These are phyloP conservation scores for Eimeria falciformis DNA, from an alignment of 169 alveolate genomes.

Conservation along the genomic window DNA sequence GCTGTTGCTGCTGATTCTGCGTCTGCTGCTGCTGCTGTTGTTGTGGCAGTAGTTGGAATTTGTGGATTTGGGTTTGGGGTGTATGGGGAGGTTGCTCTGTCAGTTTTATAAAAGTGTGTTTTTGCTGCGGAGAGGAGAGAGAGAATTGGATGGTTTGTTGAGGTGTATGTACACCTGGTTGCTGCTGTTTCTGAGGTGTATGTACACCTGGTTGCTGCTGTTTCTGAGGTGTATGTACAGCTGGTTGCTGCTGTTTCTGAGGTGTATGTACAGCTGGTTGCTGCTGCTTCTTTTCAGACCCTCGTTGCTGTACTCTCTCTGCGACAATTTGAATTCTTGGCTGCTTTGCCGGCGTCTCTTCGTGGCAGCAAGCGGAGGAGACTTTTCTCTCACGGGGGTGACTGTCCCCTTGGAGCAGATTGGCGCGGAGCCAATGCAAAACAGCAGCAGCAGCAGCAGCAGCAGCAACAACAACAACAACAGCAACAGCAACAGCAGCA, in stretches of 20 bases:
- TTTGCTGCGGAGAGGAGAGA: too few relatives aligned
- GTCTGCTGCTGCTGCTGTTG: not conserved
- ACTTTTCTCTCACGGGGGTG: conserved; percentile 87
- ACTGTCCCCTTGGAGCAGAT: conserved; percentile 84
- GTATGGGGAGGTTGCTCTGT: too few relatives aligned
- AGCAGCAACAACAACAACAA: not conserved
- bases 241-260: not conserved
- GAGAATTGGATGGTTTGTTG: not conserved
- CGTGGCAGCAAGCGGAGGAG: conserved; percentile 88
- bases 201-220: not conserved
- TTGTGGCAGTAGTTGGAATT: not conserved
- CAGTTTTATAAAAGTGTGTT: too few relatives aligned
- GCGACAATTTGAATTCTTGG: conserved; percentile 80
- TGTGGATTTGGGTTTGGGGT: too few relatives aligned
- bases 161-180: not conserved
- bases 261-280: not conserved
- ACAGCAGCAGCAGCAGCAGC: not conserved
- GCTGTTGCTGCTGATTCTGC: not conserved
- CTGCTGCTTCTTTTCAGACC: conserved; percentile 7
- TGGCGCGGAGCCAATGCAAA: not conserved
- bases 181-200: not conserved
- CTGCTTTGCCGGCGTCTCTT: conserved; percentile 86
- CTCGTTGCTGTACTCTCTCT: not conserved
- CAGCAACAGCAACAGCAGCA: not conserved
- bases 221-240: not conserved